Percentiles rank a stretch among this genome's conserved stretches.
Evolutionary conservation across 371 early-diverging fungal genomes (phyloP).

Genomic region (Mortierella sp.): DNA sequence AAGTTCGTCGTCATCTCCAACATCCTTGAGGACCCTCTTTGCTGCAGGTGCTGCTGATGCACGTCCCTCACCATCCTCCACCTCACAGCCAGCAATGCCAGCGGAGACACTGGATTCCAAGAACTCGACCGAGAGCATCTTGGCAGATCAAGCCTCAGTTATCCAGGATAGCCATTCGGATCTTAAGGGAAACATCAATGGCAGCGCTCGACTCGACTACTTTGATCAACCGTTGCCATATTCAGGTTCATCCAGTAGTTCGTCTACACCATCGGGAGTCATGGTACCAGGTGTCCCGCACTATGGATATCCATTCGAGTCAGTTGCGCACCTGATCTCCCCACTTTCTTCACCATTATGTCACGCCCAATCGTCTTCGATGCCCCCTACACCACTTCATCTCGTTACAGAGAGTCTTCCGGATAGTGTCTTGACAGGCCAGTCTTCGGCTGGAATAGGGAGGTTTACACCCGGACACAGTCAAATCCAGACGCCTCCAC

Average conservation of each 20-base stretch:
- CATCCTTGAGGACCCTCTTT: slow-evolving; percentile 37
- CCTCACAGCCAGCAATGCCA: slow-evolving; percentile 10
- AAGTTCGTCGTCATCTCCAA: slow-evolving; percentile 46
- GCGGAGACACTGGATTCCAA: background rate
- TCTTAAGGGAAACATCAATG: background rate
- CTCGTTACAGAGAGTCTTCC: slow-evolving; percentile 18
- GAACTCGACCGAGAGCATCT: background rate
- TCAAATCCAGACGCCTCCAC: slow-evolving; percentile 21
- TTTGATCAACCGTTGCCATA: slow-evolving; percentile 27
- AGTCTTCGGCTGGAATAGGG: background rate
- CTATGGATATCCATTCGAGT: slow-evolving; percentile 15
- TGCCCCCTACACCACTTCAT: slow-evolving; percentile 50
- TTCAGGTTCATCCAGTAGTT: slow-evolving; percentile 29
- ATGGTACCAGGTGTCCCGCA: slow-evolving; percentile 15
- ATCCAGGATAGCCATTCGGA: slow-evolving; percentile 14
- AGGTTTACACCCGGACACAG: slow-evolving; percentile 13
- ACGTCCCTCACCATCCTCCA: slow-evolving; percentile 9
- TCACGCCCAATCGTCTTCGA: slow-evolving; percentile 31
- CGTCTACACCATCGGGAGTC: slow-evolving; percentile 41
- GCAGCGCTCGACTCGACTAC: slow-evolving; percentile 18
- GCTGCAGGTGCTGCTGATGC: slow-evolving; percentile 19
- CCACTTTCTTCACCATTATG: slow-evolving; percentile 38
- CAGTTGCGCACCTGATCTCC: slow-evolving; percentile 33
- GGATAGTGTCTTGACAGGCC: slow-evolving; percentile 19
- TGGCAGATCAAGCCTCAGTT: background rate